Evolutionary conservation across 2,329 filamentous ascomycete species (phyloP), one percentile per base, ranked within the genome.

Genomic region (Trichoderma breve): DNA sequence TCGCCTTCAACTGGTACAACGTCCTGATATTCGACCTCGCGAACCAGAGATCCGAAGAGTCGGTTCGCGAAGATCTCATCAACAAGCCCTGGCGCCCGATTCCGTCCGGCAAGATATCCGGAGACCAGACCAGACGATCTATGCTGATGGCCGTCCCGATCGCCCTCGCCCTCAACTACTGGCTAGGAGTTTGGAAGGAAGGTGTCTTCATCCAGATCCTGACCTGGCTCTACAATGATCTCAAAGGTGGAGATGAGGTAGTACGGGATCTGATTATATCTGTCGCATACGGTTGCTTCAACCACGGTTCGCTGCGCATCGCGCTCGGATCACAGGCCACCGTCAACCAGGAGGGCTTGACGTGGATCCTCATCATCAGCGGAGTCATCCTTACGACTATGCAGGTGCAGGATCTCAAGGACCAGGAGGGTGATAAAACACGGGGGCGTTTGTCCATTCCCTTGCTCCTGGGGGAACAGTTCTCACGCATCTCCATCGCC

Each of bases 181-280:
- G 53, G 3, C 67, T 80, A 6, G 79, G 77, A 6, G 76, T 74
- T 3, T 72, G 73, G n/a, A 64, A 74, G 12, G 78, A 82, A 55
- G 77, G 76, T 5, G 71, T 76, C 1, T 51, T 78, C 2, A 72
- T 83, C 4, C 62, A 80, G 18, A 51, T 77, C 1, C 53, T 79
- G 26, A 79, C 76, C 0, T 82, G 79, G 77, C 74, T 81, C 57
- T 84, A 84, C 75, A 84, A 84, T 72, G 82, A 84, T 36, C 75
- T 81, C 1, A 68, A 71, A 1, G 77, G 73, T 60, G 71, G 62
- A 32, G 70, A 70, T 43, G 68, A 70, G 24, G 71, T 73, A 55
- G 69, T 78, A 77, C 75, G 76, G 79, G 6, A 76, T 39, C 51
- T 73, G 9, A 72, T 77, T 51, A 76, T 74, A 30, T 72, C 76